These are phyloP conservation scores for Diutina catenulata DNA, from an alignment of 1,139 yeast species.

Conservation along the genomic window DNA sequence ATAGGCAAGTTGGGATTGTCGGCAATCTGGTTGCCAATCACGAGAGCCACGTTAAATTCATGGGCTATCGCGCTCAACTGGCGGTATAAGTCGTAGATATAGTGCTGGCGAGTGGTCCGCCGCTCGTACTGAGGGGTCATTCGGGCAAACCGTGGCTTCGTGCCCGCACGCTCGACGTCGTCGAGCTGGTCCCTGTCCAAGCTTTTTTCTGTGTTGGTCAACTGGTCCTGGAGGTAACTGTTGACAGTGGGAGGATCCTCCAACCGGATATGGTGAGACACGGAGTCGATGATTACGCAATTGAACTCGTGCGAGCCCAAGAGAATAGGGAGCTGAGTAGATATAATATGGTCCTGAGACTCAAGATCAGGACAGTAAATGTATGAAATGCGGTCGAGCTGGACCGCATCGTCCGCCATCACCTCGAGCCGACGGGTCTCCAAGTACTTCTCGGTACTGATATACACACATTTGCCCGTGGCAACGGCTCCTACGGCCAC, in stretches of 20 bases:
- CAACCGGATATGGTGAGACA: neutral
- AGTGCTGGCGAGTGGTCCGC: neutral
- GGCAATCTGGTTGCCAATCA: neutral
- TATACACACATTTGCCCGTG: neutral
- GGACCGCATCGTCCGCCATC: neutral
- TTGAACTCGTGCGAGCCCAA: neutral
- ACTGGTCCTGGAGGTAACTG: neutral
- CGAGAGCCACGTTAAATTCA: neutral
- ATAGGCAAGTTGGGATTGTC: neutral
- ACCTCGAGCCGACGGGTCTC: neutral
- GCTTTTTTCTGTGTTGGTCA: neutral
- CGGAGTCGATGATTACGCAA: neutral
- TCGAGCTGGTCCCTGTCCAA: neutral
- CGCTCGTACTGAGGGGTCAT: neutral
- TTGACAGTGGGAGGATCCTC: neutral
- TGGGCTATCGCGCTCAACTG: neutral
- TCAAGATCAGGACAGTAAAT: slow-evolving; percentile 4
- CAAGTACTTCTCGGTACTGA: slow-evolving; percentile 2
- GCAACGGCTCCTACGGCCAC: neutral
- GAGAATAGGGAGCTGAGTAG: neutral
- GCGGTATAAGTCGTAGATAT: neutral
- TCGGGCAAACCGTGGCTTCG: neutral
- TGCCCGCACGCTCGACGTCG: neutral
- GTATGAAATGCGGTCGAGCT: neutral
- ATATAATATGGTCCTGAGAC: neutral